Evolutionary conservation across 208 protist species (phyloP), one percentile per base, ranked within the genome.

Genomic region (Trichomonas gallinae): DNA sequence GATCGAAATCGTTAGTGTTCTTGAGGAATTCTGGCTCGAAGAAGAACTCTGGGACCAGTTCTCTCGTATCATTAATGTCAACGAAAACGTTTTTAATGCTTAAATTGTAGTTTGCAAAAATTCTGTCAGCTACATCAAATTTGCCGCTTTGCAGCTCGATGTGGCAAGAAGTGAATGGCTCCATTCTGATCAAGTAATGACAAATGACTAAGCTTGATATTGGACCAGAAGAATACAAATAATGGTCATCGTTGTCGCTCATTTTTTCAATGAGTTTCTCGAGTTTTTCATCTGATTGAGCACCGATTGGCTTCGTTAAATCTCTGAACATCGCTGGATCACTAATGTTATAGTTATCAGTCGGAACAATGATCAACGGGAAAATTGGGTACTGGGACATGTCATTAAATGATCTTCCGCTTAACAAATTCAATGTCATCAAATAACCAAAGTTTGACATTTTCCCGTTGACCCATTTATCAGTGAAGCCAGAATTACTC

Each of bases 41-140:
- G 96, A 97, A 98, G 63, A 98, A 98, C 96, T 98, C 98, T 26
- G 98, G 98, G 11, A 97, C 97, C 13, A 98, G 97, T 89, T 97
- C 97, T 0, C 26, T 0, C 2, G 11, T 44, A 85, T 85, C 36
- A 40, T 85, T 85, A 3, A 85, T 36, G 17, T 36, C 26, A 44
- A n/a, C 13, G 21, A n/a, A 44, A 23, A 46, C 13, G 21, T 26
- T 31, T 6, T 89, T 31, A 11, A 46, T 44, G 21, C 34, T 34
- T 89, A 6, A 6, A 8, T 46, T 89, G 48, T 44, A n/a, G 9
- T n/a, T 44, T 45, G 4, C 10, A 31, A 89, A 89, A n/a, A 89
- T 46, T 46, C 83, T n/a, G 13, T 44, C 34, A 89, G 83, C 15
- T 48, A 31, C 13, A 89, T 89, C 83, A 31, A 89, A 89, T 8